phyloP scores from a whole-genome alignment of 495 filamentous ascomycete genomes.

The Tirmania nivea region DNA sequence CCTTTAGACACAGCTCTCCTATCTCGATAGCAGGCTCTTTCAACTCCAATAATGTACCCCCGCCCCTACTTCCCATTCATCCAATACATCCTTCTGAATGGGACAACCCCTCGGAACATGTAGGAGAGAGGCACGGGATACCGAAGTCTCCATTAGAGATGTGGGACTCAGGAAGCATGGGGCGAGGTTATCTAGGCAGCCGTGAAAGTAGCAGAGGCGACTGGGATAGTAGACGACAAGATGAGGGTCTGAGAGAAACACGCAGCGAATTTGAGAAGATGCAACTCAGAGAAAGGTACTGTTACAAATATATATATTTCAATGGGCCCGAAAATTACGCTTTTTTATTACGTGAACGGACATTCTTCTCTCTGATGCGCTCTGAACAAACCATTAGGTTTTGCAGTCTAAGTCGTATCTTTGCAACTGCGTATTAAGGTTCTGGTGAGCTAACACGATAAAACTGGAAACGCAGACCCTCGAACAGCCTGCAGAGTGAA shows the following conservation, averaged over 20 bases:
- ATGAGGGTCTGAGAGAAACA: neutral
- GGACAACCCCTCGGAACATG: neutral
- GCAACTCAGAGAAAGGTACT: neutral
- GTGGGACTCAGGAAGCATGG: neutral
- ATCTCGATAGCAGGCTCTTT: slow-evolving; percentile 16
- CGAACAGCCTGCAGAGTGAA: slow-evolving; percentile 9
- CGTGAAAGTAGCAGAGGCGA: neutral
- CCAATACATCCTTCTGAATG: neutral
- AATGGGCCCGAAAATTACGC: too few species aligned
- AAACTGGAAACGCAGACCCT: too few species aligned
- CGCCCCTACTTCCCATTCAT: slow-evolving; percentile 16
- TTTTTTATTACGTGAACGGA: too few species aligned
- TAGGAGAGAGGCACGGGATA: neutral
- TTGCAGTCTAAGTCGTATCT: too few species aligned
- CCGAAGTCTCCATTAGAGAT: neutral
- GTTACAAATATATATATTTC: neutral
- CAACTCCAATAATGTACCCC: slow-evolving; percentile 9
- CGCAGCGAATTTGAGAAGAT: neutral
- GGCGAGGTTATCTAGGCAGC: neutral
- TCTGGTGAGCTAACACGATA: too few species aligned
- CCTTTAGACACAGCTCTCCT: slow-evolving; percentile 14
- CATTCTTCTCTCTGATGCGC: too few species aligned
- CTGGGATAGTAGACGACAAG: neutral
- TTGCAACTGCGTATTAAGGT: too few species aligned
- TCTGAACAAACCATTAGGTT: too few species aligned